A percentile compares a stretch with the other conserved stretches of the same genome.
These are phyloP conservation scores for Kurtzmaniella quercitrusa DNA, from an alignment of 1,139 yeast genomes.

Conservation along the genomic window DNA sequence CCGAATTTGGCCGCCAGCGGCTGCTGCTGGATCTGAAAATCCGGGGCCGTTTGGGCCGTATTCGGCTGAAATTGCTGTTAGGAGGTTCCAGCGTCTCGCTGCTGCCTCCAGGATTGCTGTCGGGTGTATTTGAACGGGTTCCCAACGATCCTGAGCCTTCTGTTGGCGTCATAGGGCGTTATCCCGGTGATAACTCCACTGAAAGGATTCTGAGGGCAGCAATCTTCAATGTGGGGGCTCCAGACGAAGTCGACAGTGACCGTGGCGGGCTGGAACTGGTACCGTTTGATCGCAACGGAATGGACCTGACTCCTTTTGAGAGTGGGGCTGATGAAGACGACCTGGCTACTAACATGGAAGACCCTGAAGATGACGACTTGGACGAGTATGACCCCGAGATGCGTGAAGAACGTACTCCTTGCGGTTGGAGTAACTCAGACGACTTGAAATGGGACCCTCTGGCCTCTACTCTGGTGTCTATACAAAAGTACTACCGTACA, in stretches of 20 bases:
- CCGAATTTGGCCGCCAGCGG: conserved; percentile 1
- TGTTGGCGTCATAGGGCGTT: background rate
- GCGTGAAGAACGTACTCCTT: background rate
- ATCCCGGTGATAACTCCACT: background rate
- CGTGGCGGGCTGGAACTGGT: background rate
- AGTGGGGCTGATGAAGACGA: background rate
- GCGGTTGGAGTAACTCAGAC: conserved; percentile 1
- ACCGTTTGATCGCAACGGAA: background rate
- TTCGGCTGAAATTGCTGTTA: conserved; percentile 8
- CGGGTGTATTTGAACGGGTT: background rate
- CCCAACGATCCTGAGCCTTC: background rate
- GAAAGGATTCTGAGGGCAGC: conserved; percentile 13
- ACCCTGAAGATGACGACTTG: conserved; percentile 8
- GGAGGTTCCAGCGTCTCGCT: conserved; percentile 2
- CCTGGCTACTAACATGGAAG: conserved; percentile 1
- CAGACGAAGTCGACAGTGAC: conserved; percentile 14
- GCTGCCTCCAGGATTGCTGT: background rate
- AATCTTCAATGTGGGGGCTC: conserved; percentile 13
- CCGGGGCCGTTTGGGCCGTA: conserved; percentile 3
- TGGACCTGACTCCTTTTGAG: background rate
- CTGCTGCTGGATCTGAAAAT: conserved; percentile 5
- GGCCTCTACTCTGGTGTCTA: conserved; percentile 20
- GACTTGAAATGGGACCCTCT: conserved; percentile 45
- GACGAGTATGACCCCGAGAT: conserved; percentile 6
- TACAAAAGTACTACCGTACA: conserved; percentile 41